These are phyloP conservation scores for Otatea glauca DNA, from an alignment of 176 grass and related monocot species.

Conservation along the genomic window DNA sequence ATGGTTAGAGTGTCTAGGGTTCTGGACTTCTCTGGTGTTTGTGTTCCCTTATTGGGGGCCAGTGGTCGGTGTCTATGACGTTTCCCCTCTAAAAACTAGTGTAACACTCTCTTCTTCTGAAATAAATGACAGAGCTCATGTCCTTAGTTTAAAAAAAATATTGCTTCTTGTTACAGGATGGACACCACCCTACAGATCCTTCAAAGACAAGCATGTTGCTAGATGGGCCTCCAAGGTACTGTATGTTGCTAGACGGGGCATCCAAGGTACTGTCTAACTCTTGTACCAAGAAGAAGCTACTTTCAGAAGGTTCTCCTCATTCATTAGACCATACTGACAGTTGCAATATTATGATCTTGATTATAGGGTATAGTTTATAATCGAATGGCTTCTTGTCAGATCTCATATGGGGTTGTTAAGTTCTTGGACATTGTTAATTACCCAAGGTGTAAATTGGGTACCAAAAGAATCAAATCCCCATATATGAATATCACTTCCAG, in stretches of 20 bases:
- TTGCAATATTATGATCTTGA: neutral
- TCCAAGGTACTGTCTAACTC: neutral
- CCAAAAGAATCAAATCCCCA: neutral
- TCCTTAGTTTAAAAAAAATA: no score
- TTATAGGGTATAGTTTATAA: neutral
- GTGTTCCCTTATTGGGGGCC: no score
- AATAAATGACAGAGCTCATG: no score
- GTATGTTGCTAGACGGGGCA: neutral
- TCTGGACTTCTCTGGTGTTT: no score
- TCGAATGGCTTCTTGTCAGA: neutral
- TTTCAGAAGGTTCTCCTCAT: neutral
- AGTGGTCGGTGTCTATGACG: no score
- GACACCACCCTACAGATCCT: neutral
- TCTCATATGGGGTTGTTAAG: neutral
- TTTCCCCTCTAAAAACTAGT: no score
- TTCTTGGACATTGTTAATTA: neutral
- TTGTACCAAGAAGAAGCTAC: neutral
- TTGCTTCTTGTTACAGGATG: conserved; percentile 26
- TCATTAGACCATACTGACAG: neutral
- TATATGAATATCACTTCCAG: neutral
- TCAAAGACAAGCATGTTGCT: neutral
- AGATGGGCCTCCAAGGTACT: neutral
- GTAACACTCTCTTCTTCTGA: no score
- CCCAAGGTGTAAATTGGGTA: neutral
- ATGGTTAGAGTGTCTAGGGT: no score